These are phyloP conservation scores for Chrysosporium keratinophilum DNA, from an alignment of 2,329 filamentous ascomycete genomes.

Conservation along the genomic window DNA sequence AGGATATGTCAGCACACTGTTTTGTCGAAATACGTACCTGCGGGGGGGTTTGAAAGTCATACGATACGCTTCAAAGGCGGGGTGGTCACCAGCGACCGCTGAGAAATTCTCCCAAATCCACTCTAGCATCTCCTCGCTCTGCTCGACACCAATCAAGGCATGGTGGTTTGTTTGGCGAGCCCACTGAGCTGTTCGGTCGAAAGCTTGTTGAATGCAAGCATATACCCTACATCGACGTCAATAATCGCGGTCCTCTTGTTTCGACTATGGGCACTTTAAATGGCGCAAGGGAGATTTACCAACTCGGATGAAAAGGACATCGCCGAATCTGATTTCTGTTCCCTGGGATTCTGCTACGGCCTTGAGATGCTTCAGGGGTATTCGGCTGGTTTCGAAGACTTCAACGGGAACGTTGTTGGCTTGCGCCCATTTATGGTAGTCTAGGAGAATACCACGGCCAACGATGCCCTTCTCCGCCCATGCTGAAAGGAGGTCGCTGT, in stretches of 20 bases:
- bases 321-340: conserved; percentile 41
- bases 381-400: conserved; percentile 33
- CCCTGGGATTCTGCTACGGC: conserved; percentile 35
- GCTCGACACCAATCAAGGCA: conserved; percentile 41
- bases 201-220: conserved; percentile 12
- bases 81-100: conserved; percentile 49
- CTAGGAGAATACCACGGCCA: conserved; percentile 44
- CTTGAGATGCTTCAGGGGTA: conserved; percentile 29
- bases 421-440: conserved; percentile 41
- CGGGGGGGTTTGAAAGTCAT: conserved; percentile 1
- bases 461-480: conserved; percentile 17
- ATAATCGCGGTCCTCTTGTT: neutral
- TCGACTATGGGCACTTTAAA: conserved; percentile 17
- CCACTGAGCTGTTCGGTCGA: conserved; percentile 8
- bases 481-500: neutral
- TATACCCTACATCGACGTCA: conserved; percentile 12
- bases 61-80: conserved; percentile 41
- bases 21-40: neutral
- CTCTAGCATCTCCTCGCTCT: conserved; percentile 40
- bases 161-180: conserved; percentile 18
- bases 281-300: conserved; percentile 29
- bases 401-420: conserved; percentile 32
- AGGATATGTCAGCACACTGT: neutral
- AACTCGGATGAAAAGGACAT: conserved; percentile 44
- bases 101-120: conserved; percentile 53